Conservation (phyloP, 2,329 filamentous ascomycete species). For the Phoma sp. region DNA sequence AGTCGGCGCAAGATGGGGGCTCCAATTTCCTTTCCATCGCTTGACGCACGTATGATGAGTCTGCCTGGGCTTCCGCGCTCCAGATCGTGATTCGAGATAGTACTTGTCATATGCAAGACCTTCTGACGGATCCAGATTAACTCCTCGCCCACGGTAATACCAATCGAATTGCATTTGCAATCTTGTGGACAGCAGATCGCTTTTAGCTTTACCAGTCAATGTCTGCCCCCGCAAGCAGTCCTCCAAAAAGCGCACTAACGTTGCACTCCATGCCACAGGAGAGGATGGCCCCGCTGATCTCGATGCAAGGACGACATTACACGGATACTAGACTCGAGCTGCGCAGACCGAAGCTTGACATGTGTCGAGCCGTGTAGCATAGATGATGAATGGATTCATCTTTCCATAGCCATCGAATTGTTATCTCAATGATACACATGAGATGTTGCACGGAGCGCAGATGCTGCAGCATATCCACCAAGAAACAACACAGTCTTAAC, state of each 20-base stretch:
- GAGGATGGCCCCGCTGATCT: not conserved
- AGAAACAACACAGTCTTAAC: too few relatives aligned
- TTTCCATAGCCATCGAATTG: too few relatives aligned
- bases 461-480: too few relatives aligned
- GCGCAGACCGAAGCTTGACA: too few relatives aligned
- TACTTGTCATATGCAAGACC: conserved; percentile 24
- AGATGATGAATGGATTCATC: too few relatives aligned
- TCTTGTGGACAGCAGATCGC: not conserved
- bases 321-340: too few relatives aligned
- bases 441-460: too few relatives aligned
- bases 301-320: too few relatives aligned
- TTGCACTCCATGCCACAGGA: not conserved
- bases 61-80: not conserved
- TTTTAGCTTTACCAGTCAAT: not conserved
- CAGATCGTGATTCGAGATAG: conserved; percentile 6
- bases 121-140: conserved; percentile 7
- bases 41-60: conserved; percentile 2
- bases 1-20: not conserved
- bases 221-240: conserved; percentile 4
- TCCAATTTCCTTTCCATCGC: not conserved
- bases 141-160: conserved; percentile 5
- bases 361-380: too few relatives aligned
- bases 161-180: not conserved
- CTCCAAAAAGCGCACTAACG: not conserved
- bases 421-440: too few relatives aligned